Percentiles rank a stretch among this genome's conserved stretches.
These are phyloP conservation scores for Kentomonas sorsogonicus DNA, from an alignment of 208 protist species.

Conservation along the genomic window DNA sequence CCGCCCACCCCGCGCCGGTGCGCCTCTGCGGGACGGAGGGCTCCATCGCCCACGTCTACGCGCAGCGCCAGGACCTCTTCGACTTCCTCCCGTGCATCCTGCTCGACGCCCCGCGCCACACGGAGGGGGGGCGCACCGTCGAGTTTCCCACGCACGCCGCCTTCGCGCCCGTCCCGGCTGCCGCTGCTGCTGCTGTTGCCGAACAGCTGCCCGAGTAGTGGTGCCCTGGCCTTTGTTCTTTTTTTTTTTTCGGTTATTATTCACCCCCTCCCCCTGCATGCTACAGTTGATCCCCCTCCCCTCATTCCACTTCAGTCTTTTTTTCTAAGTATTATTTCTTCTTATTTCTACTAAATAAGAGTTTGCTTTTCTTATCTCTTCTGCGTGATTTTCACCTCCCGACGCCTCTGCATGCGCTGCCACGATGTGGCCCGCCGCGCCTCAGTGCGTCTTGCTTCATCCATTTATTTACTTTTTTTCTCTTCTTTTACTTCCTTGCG, in stretches of 20 bases:
- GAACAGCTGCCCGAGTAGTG: background rate
- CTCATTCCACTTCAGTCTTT: constrained; percentile 8
- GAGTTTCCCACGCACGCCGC: constrained; percentile 46
- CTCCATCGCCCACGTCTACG: constrained; percentile 72
- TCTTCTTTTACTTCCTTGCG: too few relatives aligned
- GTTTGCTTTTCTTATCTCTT: constrained; percentile 12
- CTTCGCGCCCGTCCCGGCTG: constrained; percentile 17
- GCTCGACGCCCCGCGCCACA: constrained; percentile 56
- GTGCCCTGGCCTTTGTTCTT: background rate
- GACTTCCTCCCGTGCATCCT: constrained; percentile 83
- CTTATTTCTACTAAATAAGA: background rate
- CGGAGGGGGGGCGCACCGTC: constrained; percentile 38
- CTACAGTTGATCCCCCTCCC: background rate
- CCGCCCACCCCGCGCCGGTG: constrained; percentile 42
- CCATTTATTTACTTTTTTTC: background rate
- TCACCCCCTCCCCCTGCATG: background rate
- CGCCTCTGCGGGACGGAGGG: constrained; percentile 73
- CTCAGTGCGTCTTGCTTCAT: background rate
- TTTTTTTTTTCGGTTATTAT: constrained; percentile 5
- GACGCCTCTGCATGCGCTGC: background rate
- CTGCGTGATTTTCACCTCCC: constrained; percentile 3
- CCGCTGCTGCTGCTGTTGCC: background rate
- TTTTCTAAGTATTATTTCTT: constrained; percentile 3
- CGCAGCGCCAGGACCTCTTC: constrained; percentile 68
- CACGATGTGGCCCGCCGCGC: background rate